A percentile compares a stretch with the other conserved stretches of the same genome.
Evolutionary conservation across 805 yeast species (phyloP).

Genomic region (Saturnispora gosingensis): DNA sequence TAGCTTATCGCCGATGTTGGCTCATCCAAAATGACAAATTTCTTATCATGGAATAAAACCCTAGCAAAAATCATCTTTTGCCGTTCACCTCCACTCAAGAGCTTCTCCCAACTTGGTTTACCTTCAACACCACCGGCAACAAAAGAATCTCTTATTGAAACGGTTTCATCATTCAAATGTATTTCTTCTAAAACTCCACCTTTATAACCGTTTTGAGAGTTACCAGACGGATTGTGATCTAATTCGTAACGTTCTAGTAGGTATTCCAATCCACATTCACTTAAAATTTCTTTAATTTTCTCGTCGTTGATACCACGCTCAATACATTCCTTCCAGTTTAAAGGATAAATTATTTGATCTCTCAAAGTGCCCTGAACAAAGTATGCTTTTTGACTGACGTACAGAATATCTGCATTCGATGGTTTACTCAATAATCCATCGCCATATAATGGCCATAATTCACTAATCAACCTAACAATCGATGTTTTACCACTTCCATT

Average conservation of each 20-base stretch:
- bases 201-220: conserved; percentile 7
- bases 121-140: conserved; percentile 21
- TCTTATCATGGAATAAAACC: conserved; percentile 68
- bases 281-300: conserved; percentile 54
- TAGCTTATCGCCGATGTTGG: conserved; percentile 89
- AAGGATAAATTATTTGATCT: conserved; percentile 86
- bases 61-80: conserved; percentile 87
- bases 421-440: conserved; percentile 78
- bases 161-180: conserved; percentile 19
- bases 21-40: conserved; percentile 79
- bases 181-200: conserved; percentile 19
- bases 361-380: conserved; percentile 74
- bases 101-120: conserved; percentile 59
- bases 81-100: conserved; percentile 94
- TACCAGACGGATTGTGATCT: conserved; percentile 33
- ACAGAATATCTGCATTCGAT: conserved; percentile 53
- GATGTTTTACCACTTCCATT: conserved; percentile 90
- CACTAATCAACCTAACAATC: conserved; percentile 73
- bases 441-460: conserved; percentile 79
- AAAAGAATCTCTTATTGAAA: conserved; percentile 22
- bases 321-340: conserved; percentile 67
- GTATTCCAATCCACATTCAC: conserved; percentile 74
- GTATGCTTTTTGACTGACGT: conserved; percentile 81
- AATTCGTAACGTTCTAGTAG: conserved; percentile 55
- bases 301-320: conserved; percentile 63